Percentiles rank a stretch among this genome's conserved stretches.
These are phyloP conservation scores for Tetrapisispora nanseiensis DNA, from an alignment of 805 yeast species.

Conservation along the genomic window DNA sequence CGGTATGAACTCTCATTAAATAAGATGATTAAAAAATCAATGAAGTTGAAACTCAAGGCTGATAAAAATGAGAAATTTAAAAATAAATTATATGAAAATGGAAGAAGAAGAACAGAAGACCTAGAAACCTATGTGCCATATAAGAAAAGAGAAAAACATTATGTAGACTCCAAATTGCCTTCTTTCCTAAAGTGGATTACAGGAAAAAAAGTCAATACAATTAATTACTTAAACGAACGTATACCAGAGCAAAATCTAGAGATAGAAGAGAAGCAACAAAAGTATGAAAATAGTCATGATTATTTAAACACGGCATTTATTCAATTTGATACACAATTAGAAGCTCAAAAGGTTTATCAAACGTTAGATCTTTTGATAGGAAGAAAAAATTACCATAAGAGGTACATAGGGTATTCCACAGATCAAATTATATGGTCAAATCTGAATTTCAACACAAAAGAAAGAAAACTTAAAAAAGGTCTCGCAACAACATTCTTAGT, in stretches of 20 bases:
- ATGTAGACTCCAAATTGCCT: constrained; percentile 41
- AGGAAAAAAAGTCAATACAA: constrained; percentile 60
- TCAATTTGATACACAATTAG: constrained; percentile 75
- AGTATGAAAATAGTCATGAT: constrained; percentile 38
- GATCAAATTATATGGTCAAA: constrained; percentile 82
- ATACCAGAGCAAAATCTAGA: constrained; percentile 60
- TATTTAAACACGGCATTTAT: constrained; percentile 63
- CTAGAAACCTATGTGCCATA: constrained; percentile 51
- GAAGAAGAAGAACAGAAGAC: constrained; percentile 48
- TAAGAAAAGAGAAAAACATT: constrained; percentile 79
- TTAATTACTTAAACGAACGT: constrained; percentile 58
- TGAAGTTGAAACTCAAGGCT: constrained; percentile 45
- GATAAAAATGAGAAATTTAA: constrained; percentile 45
- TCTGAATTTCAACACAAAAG: constrained; percentile 45
- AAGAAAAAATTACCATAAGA: constrained; percentile 34
- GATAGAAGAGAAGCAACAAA: constrained; percentile 48
- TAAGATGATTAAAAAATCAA: constrained; percentile 48
- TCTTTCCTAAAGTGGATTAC: constrained; percentile 37
- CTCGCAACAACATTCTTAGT: constrained; percentile 58
- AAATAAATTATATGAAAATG: constrained; percentile 15
- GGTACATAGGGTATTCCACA: constrained; percentile 60
- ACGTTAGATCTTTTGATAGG: constrained; percentile 49
- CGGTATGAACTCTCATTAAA: constrained; percentile 62
- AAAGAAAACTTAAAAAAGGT: constrained; percentile 46
- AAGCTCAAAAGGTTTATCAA: constrained; percentile 83